Conservation (phyloP, 306 rosid genomes). For the Castanospermum australe region DNA sequence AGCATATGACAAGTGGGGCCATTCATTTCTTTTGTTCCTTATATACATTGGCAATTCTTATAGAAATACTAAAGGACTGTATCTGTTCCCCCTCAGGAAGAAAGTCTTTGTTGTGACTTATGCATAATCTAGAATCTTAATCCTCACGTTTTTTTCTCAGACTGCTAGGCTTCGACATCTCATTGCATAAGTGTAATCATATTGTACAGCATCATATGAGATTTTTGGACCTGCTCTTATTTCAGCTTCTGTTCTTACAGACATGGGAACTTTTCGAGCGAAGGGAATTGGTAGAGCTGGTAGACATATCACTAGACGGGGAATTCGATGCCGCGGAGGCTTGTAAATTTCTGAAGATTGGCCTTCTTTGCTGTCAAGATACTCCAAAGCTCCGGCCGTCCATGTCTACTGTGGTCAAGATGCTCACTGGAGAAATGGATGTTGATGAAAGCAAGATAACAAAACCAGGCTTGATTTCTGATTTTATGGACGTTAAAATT, state of each 20-base stretch:
- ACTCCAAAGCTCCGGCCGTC: constrained; percentile 73
- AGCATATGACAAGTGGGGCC: neutral
- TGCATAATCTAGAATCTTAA: neutral
- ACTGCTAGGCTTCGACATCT: neutral
- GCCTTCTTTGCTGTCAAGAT: constrained; percentile 89
- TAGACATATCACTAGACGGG: constrained; percentile 64
- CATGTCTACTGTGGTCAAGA: constrained; percentile 82
- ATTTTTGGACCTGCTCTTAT: neutral
- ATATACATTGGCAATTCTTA: neutral
- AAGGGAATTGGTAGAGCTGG: constrained; percentile 51
- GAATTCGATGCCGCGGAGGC: constrained; percentile 77
- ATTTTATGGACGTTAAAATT: constrained; percentile 81
- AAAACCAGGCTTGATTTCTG: constrained; percentile 84
- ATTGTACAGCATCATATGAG: neutral
- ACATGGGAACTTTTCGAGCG: constrained; percentile 69
- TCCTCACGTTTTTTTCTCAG: neutral
- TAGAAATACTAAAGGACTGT: neutral
- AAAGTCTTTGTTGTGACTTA: neutral
- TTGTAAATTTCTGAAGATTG: constrained; percentile 63
- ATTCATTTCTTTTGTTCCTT: neutral
- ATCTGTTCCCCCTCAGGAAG: neutral
- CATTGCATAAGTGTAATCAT: constrained; percentile 23
- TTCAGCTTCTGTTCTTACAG: constrained; percentile 43
- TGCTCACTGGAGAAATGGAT: constrained; percentile 61
- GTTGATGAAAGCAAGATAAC: constrained; percentile 47